Evolutionary conservation across 2,329 filamentous ascomycete species (phyloP).

Genomic region (Trichoderma arundinaceum): DNA sequence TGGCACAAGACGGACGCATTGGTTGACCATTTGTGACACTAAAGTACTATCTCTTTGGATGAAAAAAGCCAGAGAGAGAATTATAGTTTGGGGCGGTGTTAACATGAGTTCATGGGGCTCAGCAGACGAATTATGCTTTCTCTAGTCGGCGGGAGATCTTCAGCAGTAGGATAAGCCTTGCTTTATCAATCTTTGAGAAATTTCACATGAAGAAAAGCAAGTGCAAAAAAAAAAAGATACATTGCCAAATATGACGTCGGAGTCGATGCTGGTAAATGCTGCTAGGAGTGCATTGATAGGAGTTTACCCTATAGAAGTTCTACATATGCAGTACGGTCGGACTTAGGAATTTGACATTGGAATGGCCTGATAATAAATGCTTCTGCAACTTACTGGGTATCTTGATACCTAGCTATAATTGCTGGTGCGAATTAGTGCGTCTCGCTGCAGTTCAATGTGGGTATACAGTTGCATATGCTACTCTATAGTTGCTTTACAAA

Average conservation of each 20-base stretch:
- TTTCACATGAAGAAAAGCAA: background rate
- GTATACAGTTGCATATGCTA: too few relatives aligned
- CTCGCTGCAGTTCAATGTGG: too few relatives aligned
- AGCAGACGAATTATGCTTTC: background rate
- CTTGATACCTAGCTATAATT: background rate
- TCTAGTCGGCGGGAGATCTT: conserved; percentile 17
- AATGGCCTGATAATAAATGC: background rate
- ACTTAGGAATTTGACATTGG: background rate
- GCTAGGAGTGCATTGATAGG: background rate
- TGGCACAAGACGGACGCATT: background rate
- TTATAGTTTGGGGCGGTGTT: background rate
- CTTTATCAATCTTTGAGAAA: too few relatives aligned
- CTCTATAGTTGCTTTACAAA: too few relatives aligned
- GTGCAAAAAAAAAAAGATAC: background rate
- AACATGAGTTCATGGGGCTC: background rate
- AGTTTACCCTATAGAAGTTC: background rate
- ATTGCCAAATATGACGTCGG: too few relatives aligned
- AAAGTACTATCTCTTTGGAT: background rate
- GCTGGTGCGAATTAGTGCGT: background rate
- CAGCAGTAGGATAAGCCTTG: background rate
- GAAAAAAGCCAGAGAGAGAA: background rate
- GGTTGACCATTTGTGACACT: conserved; percentile 1
- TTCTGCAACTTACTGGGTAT: background rate
- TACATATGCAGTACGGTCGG: background rate
- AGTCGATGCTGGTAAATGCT: background rate